These are phyloP conservation scores for Ceratonia siliqua DNA, from an alignment of 306 rosid genomes.

Conservation along the genomic window DNA sequence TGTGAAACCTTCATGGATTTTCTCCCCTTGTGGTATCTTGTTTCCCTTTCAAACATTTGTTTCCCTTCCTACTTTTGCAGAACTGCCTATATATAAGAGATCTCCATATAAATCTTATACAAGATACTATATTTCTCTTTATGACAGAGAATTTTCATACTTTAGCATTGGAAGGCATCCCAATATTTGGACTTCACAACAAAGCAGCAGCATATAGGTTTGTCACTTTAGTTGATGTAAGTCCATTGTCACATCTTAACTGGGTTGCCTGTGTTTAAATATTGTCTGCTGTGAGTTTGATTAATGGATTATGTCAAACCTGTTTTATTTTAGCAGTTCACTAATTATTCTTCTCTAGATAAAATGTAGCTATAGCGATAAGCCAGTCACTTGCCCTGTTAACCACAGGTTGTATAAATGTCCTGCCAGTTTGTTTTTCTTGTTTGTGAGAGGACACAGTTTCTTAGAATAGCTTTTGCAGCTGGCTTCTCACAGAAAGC, in stretches of 20 bases:
- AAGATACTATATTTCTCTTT: slow-evolving; percentile 25
- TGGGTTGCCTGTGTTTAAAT: slow-evolving; percentile 16
- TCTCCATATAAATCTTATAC: slow-evolving; percentile 20
- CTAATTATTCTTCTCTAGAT: slow-evolving; percentile 1
- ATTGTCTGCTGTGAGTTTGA: slow-evolving; percentile 10
- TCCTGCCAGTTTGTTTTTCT: background rate
- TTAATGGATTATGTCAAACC: background rate
- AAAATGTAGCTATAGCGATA: background rate
- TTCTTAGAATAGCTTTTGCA: background rate
- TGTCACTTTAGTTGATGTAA: slow-evolving; percentile 93
- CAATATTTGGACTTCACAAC: slow-evolving; percentile 78
- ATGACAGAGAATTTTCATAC: slow-evolving; percentile 81
- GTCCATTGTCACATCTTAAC: slow-evolving; percentile 43
- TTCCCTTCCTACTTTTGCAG: background rate
- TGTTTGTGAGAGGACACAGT: background rate
- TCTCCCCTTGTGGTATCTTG: background rate
- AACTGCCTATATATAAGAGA: background rate
- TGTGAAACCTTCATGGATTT: background rate
- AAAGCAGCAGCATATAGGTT: slow-evolving; percentile 90
- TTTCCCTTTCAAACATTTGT: slow-evolving; percentile 14
- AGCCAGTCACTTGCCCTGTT: background rate
- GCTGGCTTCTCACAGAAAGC: background rate
- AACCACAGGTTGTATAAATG: background rate
- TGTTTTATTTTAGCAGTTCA: background rate
- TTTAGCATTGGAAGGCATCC: slow-evolving; percentile 81